phyloP scores from a whole-genome alignment of 2,329 filamentous ascomycete species.

The Endocalyx cinctus region DNA sequence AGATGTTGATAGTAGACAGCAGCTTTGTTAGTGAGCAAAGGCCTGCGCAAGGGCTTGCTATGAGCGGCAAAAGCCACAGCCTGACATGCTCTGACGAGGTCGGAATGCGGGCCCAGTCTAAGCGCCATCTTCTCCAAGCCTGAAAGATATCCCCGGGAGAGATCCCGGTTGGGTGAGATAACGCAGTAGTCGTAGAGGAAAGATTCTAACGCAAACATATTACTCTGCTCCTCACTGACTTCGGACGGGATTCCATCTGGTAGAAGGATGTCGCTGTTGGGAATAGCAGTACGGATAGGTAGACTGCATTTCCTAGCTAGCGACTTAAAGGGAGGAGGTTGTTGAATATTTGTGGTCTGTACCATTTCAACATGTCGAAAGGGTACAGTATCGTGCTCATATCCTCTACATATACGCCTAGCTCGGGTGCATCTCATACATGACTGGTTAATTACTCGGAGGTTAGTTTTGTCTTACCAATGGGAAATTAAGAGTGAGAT shows the following conservation, averaged over 20 bases:
- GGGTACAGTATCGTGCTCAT: conserved; percentile 2
- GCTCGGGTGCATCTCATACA: conserved; percentile 16
- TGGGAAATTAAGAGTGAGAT: neutral
- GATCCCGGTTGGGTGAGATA: conserved; percentile 9
- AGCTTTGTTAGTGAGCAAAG: conserved; percentile 8
- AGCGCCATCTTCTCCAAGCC: conserved; percentile 11
- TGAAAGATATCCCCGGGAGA: conserved; percentile 16
- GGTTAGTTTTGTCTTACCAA: neutral
- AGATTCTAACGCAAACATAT: conserved; percentile 10
- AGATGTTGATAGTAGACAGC: conserved; percentile 13
- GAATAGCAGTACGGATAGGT: conserved; percentile 12
- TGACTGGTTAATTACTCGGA: conserved; percentile 8
- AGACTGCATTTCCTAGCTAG: conserved; percentile 17
- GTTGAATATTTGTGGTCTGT: neutral
- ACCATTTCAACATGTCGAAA: conserved; percentile 2
- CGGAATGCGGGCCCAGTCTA: conserved; percentile 12
- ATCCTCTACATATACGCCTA: conserved; percentile 13
- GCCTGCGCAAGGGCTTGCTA: conserved; percentile 13
- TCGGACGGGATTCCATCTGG: conserved; percentile 13
- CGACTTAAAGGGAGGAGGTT: conserved; percentile 1
- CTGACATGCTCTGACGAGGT: conserved; percentile 16
- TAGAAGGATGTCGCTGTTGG: conserved; percentile 12
- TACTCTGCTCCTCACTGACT: conserved; percentile 9
- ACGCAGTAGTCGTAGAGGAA: conserved; percentile 21
- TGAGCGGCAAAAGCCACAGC: conserved; percentile 14